Conservation (phyloP, 768 basidiomycete species). For the Tulasnella sp. region DNA sequence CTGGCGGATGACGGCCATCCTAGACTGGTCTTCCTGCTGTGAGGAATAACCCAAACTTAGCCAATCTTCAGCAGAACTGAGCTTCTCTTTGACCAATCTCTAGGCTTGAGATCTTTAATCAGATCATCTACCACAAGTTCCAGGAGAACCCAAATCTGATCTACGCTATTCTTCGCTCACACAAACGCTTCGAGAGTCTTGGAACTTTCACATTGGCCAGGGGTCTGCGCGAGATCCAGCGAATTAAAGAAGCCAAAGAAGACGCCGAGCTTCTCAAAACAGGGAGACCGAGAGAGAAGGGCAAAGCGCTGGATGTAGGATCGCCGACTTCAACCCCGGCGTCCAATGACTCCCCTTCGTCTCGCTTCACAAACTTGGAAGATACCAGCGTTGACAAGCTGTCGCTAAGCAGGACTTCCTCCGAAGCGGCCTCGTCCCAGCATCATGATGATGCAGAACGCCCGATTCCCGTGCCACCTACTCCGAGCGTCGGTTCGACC, state of each 20-base stretch:
- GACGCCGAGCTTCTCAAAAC: slow-evolving; percentile 48
- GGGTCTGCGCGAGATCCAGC: slow-evolving; percentile 81
- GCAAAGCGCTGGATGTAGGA: not conserved
- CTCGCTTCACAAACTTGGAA: slow-evolving; percentile 4
- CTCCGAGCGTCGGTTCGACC: slow-evolving; percentile 18
- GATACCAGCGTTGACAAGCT: slow-evolving; percentile 18
- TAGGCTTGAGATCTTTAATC: slow-evolving; percentile 90
- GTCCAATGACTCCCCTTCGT: not conserved
- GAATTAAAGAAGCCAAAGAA: slow-evolving; percentile 67
- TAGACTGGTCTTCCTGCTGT: slow-evolving; percentile 88
- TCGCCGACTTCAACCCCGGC: not conserved
- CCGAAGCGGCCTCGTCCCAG: not conserved
- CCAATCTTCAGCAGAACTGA: slow-evolving; percentile 8
- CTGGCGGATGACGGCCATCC: slow-evolving; percentile 95
- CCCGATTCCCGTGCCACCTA: slow-evolving; percentile 19
- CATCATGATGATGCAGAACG: slow-evolving; percentile 17
- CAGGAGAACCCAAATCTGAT: slow-evolving; percentile 81
- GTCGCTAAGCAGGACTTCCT: slow-evolving; percentile 6
- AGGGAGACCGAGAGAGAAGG: slow-evolving; percentile 34
- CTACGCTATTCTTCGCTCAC: slow-evolving; percentile 79
- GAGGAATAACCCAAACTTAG: slow-evolving; percentile 34
- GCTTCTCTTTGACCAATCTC: not conserved
- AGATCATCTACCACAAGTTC: slow-evolving; percentile 71
- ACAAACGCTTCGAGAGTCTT: slow-evolving; percentile 82
- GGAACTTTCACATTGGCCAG: slow-evolving; percentile 85